Base-by-base conservation (phyloP, 1,284 basidiomycete genomes). In the Coniferiporia weirii region DNA sequence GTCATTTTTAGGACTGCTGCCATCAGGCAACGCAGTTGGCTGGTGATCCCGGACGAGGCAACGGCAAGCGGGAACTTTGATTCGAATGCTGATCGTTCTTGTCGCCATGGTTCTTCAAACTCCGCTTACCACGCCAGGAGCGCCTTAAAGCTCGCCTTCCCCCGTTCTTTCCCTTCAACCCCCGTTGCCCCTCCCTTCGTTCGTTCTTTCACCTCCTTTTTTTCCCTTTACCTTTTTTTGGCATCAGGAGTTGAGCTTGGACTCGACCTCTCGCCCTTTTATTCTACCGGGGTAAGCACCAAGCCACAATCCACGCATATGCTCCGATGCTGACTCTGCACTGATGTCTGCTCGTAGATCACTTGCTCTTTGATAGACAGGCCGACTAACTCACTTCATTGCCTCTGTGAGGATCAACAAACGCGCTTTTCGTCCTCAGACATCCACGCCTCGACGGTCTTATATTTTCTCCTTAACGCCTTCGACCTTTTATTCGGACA, bases 301-400 rank as follows among this genome's bases (percentile, higher is more conserved):
- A 27, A 27, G 27, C 27, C 27, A 27, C 27, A 27, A 27, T 27
- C 27, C 2, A 27, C 71, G 20, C 49, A 44, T 27, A 49, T 51
- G 20, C 43, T 58, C 56, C 34, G 53, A 45, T 47, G n/a, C n/a
- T 46, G 2, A 51, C 53, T 58, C 48, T 52, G 51, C 35, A 13
- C 22, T 57, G 22, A 19, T 45, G 53, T 35, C 60, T n/a, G 54
- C 17, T 34, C 48, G 27, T 65, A 82, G 81, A 83, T 82, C 79
- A 78, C 75, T 74, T 59, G 61, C 80, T 85, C 84, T 87, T 87
- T 82, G 85, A 85, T 73, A 87, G 84, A 85, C 82, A 74, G 65
- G 61, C 60, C 60, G 55, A 56, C 34, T 48, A 55, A 56, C 59
- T 56, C 70, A 71, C 73, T 73, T 71, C 72, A 73, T 72, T 72